Base-by-base conservation (phyloP, 495 filamentous ascomycete genomes). In the Aspergillus hancockii region DNA sequence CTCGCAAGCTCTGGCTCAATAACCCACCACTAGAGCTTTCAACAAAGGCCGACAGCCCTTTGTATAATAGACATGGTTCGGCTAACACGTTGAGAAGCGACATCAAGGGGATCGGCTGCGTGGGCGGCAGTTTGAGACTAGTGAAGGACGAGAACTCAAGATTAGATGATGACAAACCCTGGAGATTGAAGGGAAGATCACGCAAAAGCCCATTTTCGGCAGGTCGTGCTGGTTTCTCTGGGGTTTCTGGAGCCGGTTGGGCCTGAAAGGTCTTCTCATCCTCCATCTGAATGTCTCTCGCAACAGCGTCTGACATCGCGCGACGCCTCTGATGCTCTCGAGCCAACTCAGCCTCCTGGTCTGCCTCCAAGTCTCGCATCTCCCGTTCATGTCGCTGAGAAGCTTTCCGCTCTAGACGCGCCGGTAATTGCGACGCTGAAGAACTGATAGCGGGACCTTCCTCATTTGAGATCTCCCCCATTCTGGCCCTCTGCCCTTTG, bases 121-220 rank as follows among this genome's bases (percentile, higher is more conserved):
- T 88, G 2, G 84, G 61, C 4, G 95, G 95, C 47, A 99, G 71
- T 58, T 88, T 87, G 53, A 93, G 71, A 16, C 79, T 83, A 13
- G 83, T 81, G 8, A 85, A 72, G 25, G 84, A 83, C 28, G 81
- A 66, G 63, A 98, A 97, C 6, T 86, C 83, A 10, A 99, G 76
- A 63, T 92, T 88, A 4, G 85, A 87, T 0, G 95, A 95, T 9
- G 92, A 94, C 19, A 98, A 78, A 5, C 95, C 95, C 70, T 98
- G 95, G 3, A 99, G 81, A 5, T 94, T 97, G 69, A 91, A 99
- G 1, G 95, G 94, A 6, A 98, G 80, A 69, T 96, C 92, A 52
- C 93, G 85, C 38, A 99, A 77, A 9, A 99, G 82, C n/a, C 83
- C 79, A 51, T 85, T 76, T 69, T 98, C 95, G 22, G 71, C 60